These are phyloP conservation scores for Fusarium sarcochroum DNA, from an alignment of 2,329 filamentous ascomycete species.

Conservation along the genomic window DNA sequence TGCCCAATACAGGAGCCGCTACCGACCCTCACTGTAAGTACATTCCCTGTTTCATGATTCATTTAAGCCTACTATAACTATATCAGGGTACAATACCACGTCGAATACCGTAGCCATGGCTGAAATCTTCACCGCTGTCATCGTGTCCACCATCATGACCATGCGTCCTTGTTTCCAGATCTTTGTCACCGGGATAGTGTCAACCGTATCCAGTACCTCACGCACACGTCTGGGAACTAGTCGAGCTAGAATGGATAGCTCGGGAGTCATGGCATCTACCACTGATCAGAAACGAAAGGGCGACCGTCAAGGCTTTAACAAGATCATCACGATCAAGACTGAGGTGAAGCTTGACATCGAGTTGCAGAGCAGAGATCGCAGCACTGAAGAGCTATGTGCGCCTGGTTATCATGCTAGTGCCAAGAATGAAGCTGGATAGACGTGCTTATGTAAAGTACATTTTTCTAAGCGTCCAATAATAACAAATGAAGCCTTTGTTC, in stretches of 20 bases:
- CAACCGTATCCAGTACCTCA: neutral
- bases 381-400: neutral
- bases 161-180: slow-evolving; percentile 14
- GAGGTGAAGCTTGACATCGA: neutral
- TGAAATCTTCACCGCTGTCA: slow-evolving; percentile 8
- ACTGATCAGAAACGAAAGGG: neutral
- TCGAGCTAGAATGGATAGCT: neutral
- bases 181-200: neutral
- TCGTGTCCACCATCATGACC: slow-evolving; percentile 10
- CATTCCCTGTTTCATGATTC: rapidly evolving
- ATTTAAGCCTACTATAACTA: neutral
- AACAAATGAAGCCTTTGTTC: neutral
- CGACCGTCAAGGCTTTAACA: slow-evolving; percentile 1
- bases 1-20: neutral
- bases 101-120: slow-evolving; percentile 14
- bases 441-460: neutral
- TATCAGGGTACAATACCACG: neutral
- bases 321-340: neutral
- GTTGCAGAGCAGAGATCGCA: neutral
- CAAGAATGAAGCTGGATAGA: neutral
- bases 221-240: neutral
- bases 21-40: slow-evolving; percentile 9
- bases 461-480: neutral
- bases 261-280: neutral
- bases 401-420: rapidly evolving